These are phyloP conservation scores for Amauroascus niger DNA, from an alignment of 2,329 filamentous ascomycete genomes.

Conservation along the genomic window DNA sequence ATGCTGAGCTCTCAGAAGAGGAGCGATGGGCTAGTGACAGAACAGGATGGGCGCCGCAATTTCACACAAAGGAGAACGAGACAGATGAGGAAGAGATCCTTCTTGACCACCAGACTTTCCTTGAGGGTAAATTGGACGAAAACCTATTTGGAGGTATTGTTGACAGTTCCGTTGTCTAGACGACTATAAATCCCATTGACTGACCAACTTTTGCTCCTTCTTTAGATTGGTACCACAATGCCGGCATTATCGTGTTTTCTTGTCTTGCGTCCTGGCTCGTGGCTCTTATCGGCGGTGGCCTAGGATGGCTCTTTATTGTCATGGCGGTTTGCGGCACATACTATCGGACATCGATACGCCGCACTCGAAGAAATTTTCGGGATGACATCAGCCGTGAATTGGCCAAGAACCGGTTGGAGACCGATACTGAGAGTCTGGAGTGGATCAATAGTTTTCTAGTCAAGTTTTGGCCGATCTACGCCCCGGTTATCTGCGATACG, in stretches of 20 bases:
- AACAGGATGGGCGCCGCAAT: conserved; percentile 83
- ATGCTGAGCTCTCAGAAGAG: conserved; percentile 46
- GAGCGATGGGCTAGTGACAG: conserved; percentile 47
- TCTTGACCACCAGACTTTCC: conserved; percentile 76
- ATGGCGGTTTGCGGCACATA: conserved; percentile 91
- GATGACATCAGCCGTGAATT: conserved; percentile 88
- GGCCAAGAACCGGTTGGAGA: conserved; percentile 76
- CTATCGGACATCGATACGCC: conserved; percentile 88
- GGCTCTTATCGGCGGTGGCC: conserved; percentile 76
- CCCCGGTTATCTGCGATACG: conserved; percentile 82
- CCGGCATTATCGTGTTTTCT: conserved; percentile 85
- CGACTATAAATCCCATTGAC: not conserved
- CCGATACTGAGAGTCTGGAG: conserved; percentile 82
- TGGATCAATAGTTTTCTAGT: conserved; percentile 99
- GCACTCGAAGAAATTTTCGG: conserved; percentile 88
- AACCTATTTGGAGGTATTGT: conserved; percentile 76
- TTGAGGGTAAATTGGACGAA: conserved; percentile 77
- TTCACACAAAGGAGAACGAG: conserved; percentile 51
- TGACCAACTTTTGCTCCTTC: not conserved
- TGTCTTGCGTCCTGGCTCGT: conserved; percentile 85
- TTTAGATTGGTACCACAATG: conserved; percentile 94
- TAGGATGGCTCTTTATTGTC: conserved; percentile 86
- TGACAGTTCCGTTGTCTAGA: not conserved
- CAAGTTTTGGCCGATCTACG: conserved; percentile 99
- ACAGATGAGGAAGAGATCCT: conserved; percentile 54